Conservation (phyloP, 2,329 filamentous ascomycete species). For the Chaetomiaceae sp. region DNA sequence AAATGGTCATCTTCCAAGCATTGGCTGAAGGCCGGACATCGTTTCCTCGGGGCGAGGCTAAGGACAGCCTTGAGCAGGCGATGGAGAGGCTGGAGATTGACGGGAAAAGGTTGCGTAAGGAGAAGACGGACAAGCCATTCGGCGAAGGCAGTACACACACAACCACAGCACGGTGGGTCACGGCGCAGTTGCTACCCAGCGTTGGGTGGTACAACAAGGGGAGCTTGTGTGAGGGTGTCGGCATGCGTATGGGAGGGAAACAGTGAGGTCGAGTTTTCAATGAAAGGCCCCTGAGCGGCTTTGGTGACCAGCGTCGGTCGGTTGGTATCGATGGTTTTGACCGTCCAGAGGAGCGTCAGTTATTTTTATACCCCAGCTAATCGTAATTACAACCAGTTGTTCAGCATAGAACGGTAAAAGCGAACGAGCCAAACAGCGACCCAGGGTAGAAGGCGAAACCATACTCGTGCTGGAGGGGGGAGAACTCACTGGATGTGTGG, state of each 20-base stretch:
- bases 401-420: too few species aligned
- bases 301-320: background rate
- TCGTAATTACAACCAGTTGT: too few species aligned
- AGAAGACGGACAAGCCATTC: slow-evolving; percentile 48
- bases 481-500: background rate
- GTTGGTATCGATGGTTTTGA: background rate
- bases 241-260: slow-evolving; percentile 24
- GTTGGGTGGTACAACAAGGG: slow-evolving; percentile 50
- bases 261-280: background rate
- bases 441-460: too few species aligned
- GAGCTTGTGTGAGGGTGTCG: slow-evolving; percentile 45
- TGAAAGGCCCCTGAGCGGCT: background rate
- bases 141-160: slow-evolving; percentile 54
- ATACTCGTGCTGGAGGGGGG: too few species aligned
- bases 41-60: slow-evolving; percentile 35
- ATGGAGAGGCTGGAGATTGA: slow-evolving; percentile 32
- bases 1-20: slow-evolving; percentile 57
- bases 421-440: too few species aligned
- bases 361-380: slow-evolving; percentile 1
- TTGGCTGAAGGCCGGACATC: slow-evolving; percentile 50
- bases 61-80: slow-evolving; percentile 26
- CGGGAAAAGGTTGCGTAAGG: slow-evolving; percentile 33
- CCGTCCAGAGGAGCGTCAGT: slow-evolving; percentile 1
- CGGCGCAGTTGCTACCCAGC: slow-evolving; percentile 45
- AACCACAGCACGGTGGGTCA: slow-evolving; percentile 58